phyloP scores from a whole-genome alignment of 495 filamentous ascomycete species.

The Aspergillus incahuasiensis region DNA sequence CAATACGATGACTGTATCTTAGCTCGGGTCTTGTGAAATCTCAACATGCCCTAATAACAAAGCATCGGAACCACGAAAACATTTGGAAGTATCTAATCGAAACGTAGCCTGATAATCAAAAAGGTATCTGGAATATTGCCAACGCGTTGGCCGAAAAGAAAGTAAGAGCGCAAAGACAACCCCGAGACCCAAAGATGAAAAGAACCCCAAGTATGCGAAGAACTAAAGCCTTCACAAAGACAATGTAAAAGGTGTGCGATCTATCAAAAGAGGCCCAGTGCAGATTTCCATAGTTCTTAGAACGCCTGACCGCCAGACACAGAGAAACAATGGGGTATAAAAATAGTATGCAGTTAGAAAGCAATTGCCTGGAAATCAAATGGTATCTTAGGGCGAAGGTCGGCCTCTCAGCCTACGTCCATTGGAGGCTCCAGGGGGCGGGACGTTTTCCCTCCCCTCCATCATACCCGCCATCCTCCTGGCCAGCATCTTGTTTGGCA shows the following conservation, averaged over 20 bases:
- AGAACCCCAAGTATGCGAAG: background rate
- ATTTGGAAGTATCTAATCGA: background rate
- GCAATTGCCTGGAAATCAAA: conserved; percentile 11
- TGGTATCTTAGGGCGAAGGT: conserved; percentile 18
- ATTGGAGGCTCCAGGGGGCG: conserved; percentile 31
- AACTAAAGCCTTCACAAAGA: background rate
- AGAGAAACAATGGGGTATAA: conserved; percentile 12
- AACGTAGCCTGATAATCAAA: background rate
- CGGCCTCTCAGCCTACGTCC: conserved; percentile 28
- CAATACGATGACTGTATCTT: background rate
- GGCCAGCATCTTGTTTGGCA: conserved; percentile 40
- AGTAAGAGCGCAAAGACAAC: background rate
- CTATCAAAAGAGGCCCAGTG: background rate
- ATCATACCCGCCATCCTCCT: conserved; percentile 40
- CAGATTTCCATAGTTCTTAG: background rate
- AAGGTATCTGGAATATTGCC: background rate
- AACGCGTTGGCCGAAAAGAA: background rate
- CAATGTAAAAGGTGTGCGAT: background rate
- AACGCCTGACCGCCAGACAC: background rate
- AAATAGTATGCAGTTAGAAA: conserved; percentile 4
- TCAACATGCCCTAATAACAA: background rate
- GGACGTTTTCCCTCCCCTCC: conserved; percentile 61
- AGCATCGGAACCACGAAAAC: background rate
- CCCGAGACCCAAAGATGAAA: background rate
- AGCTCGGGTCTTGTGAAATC: background rate